These are phyloP conservation scores for Colletotrichum magnum DNA, from an alignment of 2,329 filamentous ascomycete species.

Conservation along the genomic window DNA sequence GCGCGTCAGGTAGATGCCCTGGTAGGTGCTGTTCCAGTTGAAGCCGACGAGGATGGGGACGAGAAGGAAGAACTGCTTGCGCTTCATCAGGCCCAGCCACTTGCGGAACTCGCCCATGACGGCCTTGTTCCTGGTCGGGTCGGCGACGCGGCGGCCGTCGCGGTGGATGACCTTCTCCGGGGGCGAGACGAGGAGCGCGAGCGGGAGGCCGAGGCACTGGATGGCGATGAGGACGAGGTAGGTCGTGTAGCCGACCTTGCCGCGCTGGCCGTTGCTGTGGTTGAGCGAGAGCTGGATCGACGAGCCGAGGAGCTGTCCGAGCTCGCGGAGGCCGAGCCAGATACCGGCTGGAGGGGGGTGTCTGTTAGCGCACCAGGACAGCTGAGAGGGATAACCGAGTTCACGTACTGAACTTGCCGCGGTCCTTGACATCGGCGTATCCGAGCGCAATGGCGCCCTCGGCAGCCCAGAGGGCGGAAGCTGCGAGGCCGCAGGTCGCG, in stretches of 20 bases:
- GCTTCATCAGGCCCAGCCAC: constrained; percentile 55
- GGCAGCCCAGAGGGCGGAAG: constrained; percentile 53
- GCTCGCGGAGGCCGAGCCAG: constrained; percentile 66
- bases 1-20: constrained; percentile 66
- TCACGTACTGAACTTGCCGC: constrained; percentile 55
- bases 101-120: constrained; percentile 54
- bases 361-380: not conserved
- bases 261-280: constrained; percentile 55
- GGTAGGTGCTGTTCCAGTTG: constrained; percentile 65
- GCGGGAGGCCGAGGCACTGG: constrained; percentile 60
- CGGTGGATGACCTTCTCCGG: constrained; percentile 60
- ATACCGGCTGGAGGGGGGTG: constrained; percentile 55
- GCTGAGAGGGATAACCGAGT: too few species aligned
- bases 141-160: constrained; percentile 49
- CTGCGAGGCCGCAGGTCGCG: constrained; percentile 56
- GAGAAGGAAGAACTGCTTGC: constrained; percentile 62
- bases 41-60: constrained; percentile 64
- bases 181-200: constrained; percentile 60
- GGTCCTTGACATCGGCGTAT: constrained; percentile 56
- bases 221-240: constrained; percentile 58
- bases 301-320: constrained; percentile 66
- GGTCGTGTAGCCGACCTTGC: constrained; percentile 61
- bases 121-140: constrained; percentile 54
- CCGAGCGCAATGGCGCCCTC: constrained; percentile 50
- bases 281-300: constrained; percentile 67